These are phyloP conservation scores for Sicyos baderoa DNA, from an alignment of 306 rosid genomes.

Conservation along the genomic window DNA sequence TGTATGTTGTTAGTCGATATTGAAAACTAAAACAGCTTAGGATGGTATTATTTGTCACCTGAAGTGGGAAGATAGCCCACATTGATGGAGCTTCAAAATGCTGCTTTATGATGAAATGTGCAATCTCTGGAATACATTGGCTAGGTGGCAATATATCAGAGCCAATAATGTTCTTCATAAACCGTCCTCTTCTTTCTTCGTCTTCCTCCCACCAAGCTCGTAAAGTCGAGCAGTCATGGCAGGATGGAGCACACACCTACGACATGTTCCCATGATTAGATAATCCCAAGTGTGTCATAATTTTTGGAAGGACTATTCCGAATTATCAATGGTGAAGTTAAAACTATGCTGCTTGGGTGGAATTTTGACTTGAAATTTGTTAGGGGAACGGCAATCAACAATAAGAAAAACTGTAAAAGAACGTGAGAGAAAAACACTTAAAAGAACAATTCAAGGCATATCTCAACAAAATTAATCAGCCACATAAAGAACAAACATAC, in stretches of 20 bases:
- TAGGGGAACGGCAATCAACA: too few relatives aligned
- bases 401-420: too few relatives aligned
- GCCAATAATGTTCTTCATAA: conserved; percentile 52
- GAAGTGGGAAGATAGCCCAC: conserved; percentile 99
- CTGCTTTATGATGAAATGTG: conserved; percentile 53
- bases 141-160: conserved; percentile 60
- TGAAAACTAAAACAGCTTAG: background rate
- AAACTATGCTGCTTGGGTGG: background rate
- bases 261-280: conserved; percentile 14
- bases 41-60: conserved; percentile 36
- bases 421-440: too few relatives aligned
- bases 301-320: background rate
- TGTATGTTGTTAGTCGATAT: background rate
- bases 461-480: too few relatives aligned
- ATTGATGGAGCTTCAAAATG: conserved; percentile 94
- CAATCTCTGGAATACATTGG: conserved; percentile 67
- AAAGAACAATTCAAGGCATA: too few relatives aligned
- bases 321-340: background rate
- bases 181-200: conserved; percentile 73
- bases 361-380: background rate
- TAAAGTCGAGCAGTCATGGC: conserved; percentile 90
- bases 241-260: conserved; percentile 96
- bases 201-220: conserved; percentile 99
- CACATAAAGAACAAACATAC: background rate
- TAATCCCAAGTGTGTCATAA: conserved; percentile 9